phyloP scores from a whole-genome alignment of 495 filamentous ascomycete genomes.

The Tuber melanosporum region DNA sequence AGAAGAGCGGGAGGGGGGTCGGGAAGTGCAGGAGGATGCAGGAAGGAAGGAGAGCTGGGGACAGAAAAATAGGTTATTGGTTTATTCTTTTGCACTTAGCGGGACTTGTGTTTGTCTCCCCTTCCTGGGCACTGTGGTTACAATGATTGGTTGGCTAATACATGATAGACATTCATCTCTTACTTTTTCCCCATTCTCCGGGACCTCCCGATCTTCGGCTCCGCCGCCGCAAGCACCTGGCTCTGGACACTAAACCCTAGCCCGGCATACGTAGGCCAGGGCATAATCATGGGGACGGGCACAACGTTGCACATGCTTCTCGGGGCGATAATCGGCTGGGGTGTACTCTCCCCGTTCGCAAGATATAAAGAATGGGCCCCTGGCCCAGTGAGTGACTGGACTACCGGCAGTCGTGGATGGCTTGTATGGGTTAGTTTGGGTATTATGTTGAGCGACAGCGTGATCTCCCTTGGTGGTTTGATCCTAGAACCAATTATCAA shows the following conservation, averaged over 20 bases:
- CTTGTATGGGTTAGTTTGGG: constrained; percentile 93
- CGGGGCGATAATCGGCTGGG: constrained; percentile 88
- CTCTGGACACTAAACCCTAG: constrained; percentile 95
- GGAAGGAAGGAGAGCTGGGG: constrained; percentile 47
- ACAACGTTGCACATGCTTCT: constrained; percentile 95
- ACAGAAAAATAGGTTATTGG: constrained; percentile 50
- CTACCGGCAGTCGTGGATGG: constrained; percentile 89
- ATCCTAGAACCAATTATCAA: constrained; percentile 47
- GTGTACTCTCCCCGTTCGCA: constrained; percentile 77
- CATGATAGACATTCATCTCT: constrained; percentile 65
- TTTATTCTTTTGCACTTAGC: constrained; percentile 40
- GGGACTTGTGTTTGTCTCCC: constrained; percentile 42
- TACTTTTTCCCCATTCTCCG: constrained; percentile 87
- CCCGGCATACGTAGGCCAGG: constrained; percentile 84
- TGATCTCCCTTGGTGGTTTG: constrained; percentile 80
- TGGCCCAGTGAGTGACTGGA: constrained; percentile 79
- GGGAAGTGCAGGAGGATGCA: constrained; percentile 16
- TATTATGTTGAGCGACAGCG: constrained; percentile 91
- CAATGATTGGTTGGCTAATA: constrained; percentile 41
- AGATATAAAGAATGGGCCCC: constrained; percentile 84
- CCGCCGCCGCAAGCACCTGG: constrained; percentile 68
- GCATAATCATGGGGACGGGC: constrained; percentile 82
- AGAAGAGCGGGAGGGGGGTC: not conserved
- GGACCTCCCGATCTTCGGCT: constrained; percentile 77
- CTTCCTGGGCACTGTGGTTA: constrained; percentile 50